A percentile compares a stretch with the other conserved stretches of the same genome.
Conservation (phyloP, 768 basidiomycete genomes). For the Podaxis rugospora region DNA sequence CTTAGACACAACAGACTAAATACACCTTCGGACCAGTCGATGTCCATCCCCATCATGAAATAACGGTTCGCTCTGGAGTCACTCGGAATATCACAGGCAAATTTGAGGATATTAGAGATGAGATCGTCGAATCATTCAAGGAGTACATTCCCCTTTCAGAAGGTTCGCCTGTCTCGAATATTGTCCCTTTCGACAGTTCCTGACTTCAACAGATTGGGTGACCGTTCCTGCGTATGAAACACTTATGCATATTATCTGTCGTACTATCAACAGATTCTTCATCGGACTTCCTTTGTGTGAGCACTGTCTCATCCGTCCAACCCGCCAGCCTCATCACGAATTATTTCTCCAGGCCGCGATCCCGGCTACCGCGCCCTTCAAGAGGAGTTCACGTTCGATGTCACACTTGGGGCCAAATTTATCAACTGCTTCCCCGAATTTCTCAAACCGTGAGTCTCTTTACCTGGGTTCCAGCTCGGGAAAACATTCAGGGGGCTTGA, state of each 20-base stretch:
- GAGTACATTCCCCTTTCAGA: conserved; percentile 31
- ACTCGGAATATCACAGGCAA: conserved; percentile 33
- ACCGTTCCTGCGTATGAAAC: conserved; percentile 21
- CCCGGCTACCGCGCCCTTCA: conserved; percentile 28
- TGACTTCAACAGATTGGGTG: conserved; percentile 33
- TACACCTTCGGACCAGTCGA: conserved; percentile 33
- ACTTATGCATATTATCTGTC: conserved; percentile 31
- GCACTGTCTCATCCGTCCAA: conserved; percentile 12
- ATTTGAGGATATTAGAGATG: conserved; percentile 39
- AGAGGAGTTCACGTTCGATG: conserved; percentile 24
- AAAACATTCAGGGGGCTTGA: not conserved
- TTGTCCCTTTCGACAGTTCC: no score
- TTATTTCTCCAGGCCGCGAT: conserved; percentile 29
- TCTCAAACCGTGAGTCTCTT: conserved; percentile 22
- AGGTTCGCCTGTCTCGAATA: conserved; percentile 14
- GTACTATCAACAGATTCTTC: conserved; percentile 40
- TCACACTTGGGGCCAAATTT: conserved; percentile 16
- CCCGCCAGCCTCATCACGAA: not conserved
- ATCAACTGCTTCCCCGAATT: conserved; percentile 26
- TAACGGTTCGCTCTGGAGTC: conserved; percentile 26
- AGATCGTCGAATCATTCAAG: conserved; percentile 35
- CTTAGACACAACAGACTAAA: conserved; percentile 29
- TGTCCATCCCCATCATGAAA: conserved; percentile 26
- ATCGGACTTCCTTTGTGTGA: conserved; percentile 46
- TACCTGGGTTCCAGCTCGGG: not conserved